Evolutionary conservation across 2,329 filamentous ascomycete species (phyloP).

Genomic region (Ramichloridium luteum): DNA sequence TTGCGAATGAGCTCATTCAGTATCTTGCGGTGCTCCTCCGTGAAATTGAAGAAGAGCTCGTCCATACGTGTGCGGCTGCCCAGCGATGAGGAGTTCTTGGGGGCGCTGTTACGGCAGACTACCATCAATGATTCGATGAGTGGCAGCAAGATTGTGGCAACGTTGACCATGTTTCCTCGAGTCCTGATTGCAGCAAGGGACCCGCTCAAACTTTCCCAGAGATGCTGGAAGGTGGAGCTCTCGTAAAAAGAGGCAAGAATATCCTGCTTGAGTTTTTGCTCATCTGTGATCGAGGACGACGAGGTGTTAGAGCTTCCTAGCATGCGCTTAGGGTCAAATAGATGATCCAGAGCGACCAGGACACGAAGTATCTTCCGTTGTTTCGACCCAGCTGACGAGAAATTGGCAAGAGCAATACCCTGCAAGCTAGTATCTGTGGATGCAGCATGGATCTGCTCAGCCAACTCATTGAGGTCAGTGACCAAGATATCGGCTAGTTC

Average conservation of each 20-base stretch:
- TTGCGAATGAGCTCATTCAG: constrained; percentile 95
- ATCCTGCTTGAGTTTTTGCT: constrained; percentile 61
- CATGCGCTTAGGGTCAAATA: constrained; percentile 68
- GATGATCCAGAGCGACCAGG: constrained; percentile 84
- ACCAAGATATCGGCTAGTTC: constrained; percentile 74
- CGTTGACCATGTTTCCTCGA: constrained; percentile 90
- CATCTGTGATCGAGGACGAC: constrained; percentile 25
- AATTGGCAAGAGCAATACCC: constrained; percentile 83
- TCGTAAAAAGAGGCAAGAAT: constrained; percentile 81
- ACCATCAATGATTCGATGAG: constrained; percentile 97
- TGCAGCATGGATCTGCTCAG: constrained; percentile 76
- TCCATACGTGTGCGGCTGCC: constrained; percentile 77
- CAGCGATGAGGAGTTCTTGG: constrained; percentile 42
- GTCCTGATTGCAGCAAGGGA: constrained; percentile 80
- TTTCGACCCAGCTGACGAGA: constrained; percentile 89
- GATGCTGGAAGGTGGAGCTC: constrained; percentile 73
- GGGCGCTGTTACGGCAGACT: constrained; percentile 94
- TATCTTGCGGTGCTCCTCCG: constrained; percentile 93
- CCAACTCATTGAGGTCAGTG: constrained; percentile 68
- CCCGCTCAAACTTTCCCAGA: constrained; percentile 86
- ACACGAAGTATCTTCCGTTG: constrained; percentile 92
- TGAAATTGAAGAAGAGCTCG: constrained; percentile 90
- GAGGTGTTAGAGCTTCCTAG: constrained; percentile 6
- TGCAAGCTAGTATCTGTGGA: constrained; percentile 88
- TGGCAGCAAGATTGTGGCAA: constrained; percentile 87